Evolutionary conservation across 352 stramenopile genomes (phyloP), one percentile per base, ranked within the genome.

Genomic region (Phytophthora pseudosyringae): DNA sequence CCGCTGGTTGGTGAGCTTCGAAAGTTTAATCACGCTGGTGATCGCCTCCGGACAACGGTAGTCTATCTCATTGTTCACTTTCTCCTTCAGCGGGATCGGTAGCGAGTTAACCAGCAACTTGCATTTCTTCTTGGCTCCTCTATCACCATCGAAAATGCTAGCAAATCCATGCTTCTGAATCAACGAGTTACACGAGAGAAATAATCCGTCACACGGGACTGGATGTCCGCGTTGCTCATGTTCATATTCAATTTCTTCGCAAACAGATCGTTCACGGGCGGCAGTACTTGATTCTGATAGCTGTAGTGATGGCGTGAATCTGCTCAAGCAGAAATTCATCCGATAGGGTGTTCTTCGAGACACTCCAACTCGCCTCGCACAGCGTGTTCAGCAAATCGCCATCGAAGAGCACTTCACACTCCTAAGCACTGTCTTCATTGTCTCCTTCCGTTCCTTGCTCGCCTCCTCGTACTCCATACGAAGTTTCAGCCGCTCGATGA

Each of bases 261-360:
- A 16, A 48, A 48, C 11, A 48, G n/a, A 13, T 50, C 26, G 10
- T 50, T 50, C 10, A 50, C 40, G 2, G 53, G 41, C 9, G 35
- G 50, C 6, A 58, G 4, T 4, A 47, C 50, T 29, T 58, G 21
- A 21, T 61, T 61, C 32, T 45, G 53, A 15, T 52, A 53, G 31
- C 31, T 53, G 31, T 61, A n/a, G 53, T 52, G 4, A 61, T 61
- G 3, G 29, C 53, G 4, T 43, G 41, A 36, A 61, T 31, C 41
- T 61, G 28, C 31, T 61, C 29, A 18, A 52, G 31, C 53, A 61
- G 9, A 43, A 46, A 61, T 52, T 41, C 41, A 33, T 61, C 53
- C 2, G 40, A 53, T 15, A 61, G 4, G 1, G 16, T 8, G 12
- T 13, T 38, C 31, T 33, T 21, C 3, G 25, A 36, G 0, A 50